Evolutionary conservation across 75 land plant genomes (phyloP).

Genomic region (Pinus taeda): DNA sequence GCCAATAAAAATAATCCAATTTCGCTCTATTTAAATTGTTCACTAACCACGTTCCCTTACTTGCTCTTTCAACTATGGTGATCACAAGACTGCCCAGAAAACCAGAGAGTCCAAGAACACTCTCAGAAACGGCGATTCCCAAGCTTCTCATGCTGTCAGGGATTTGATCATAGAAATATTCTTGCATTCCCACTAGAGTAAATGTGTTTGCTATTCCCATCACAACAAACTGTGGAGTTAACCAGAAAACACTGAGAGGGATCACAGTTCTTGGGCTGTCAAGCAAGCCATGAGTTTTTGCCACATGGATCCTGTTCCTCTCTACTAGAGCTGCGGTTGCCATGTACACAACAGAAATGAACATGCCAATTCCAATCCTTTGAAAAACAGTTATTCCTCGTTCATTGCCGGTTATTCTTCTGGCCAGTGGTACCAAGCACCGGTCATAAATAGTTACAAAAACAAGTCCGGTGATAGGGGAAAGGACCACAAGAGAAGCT

Average conservation of each 20-base stretch:
- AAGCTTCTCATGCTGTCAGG: conserved; percentile 46
- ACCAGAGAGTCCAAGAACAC: conserved; percentile 42
- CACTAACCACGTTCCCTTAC: conserved; percentile 34
- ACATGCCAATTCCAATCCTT: conserved; percentile 20
- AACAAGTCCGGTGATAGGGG: conserved; percentile 14
- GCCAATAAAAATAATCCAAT: conserved; percentile 52
- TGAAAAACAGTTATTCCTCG: conserved; percentile 20
- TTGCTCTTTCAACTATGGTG: conserved; percentile 33
- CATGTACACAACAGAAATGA: conserved; percentile 6
- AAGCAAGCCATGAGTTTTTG: conserved; percentile 26
- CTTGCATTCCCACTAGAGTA: conserved; percentile 31
- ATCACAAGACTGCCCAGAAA: conserved; percentile 66
- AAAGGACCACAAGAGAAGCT: conserved; percentile 28
- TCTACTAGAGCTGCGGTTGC: conserved; percentile 15
- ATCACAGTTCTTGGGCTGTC: conserved; percentile 22
- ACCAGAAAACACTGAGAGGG: conserved; percentile 29
- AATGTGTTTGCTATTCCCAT: conserved; percentile 38
- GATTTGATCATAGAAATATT: conserved; percentile 49
- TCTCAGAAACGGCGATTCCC: conserved; percentile 36
- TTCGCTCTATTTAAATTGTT: conserved; percentile 48
- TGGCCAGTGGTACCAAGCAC: conserved; percentile 26
- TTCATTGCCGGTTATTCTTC: conserved; percentile 10
- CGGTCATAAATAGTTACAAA: conserved; percentile 27
- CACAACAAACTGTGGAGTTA: conserved; percentile 35
- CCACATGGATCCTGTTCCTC: conserved; percentile 16